phyloP scores from a whole-genome alignment of 2,329 filamentous ascomycete species.

The Thelonectria olida region DNA sequence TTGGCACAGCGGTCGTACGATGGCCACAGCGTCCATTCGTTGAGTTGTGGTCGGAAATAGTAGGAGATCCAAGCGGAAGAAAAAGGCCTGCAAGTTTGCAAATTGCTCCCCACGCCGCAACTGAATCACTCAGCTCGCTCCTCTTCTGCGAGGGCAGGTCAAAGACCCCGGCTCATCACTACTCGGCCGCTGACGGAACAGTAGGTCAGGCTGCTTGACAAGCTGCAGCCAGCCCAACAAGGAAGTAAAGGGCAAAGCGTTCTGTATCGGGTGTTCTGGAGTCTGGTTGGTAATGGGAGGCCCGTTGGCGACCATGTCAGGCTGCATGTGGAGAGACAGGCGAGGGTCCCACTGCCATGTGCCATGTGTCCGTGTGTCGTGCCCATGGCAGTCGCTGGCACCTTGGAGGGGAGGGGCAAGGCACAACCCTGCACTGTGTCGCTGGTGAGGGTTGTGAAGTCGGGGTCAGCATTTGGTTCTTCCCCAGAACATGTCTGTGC shows the following conservation, averaged over 20 bases:
- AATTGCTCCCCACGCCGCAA: slow-evolving; percentile 32
- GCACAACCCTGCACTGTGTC: slow-evolving; percentile 20
- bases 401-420: slow-evolving; percentile 22
- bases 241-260: slow-evolving; percentile 17
- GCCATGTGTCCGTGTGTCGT: slow-evolving; percentile 37
- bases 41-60: slow-evolving; percentile 11
- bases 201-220: slow-evolving; percentile 27
- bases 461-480: neutral
- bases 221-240: slow-evolving; percentile 25
- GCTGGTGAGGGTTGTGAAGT: slow-evolving; percentile 7
- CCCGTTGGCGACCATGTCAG: slow-evolving; percentile 32
- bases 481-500: slow-evolving; percentile 1
- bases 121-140: slow-evolving; percentile 26
- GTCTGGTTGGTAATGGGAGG: slow-evolving; percentile 23
- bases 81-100: slow-evolving; percentile 22
- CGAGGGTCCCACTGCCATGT: slow-evolving; percentile 35
- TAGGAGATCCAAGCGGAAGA: slow-evolving; percentile 13
- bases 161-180: slow-evolving; percentile 16
- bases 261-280: slow-evolving; percentile 21
- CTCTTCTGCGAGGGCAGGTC: slow-evolving; percentile 16
- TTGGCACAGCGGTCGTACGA: slow-evolving; percentile 37
- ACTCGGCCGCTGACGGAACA: slow-evolving; percentile 18
- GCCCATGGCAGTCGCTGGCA: slow-evolving; percentile 30
- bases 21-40: slow-evolving; percentile 19
- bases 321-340: slow-evolving; percentile 34